Percentiles rank a stretch among this genome's conserved stretches.
These are phyloP conservation scores for Emydomyces testavorans DNA, from an alignment of 2,329 filamentous ascomycete genomes.

Conservation along the genomic window DNA sequence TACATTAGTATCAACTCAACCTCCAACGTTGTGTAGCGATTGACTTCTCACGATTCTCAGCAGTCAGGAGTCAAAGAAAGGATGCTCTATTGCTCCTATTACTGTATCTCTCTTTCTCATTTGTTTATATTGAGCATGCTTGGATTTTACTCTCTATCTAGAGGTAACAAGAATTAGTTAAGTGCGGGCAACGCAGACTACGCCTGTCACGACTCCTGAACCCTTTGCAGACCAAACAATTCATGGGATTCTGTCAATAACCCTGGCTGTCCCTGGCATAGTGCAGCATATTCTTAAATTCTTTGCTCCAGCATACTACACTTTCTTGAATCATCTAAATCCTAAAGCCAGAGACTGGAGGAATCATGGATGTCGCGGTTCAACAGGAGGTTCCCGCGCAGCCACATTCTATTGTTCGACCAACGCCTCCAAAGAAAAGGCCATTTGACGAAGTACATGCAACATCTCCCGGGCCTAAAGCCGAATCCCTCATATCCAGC, in stretches of 20 bases:
- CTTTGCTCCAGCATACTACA: background rate
- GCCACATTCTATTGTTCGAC: constrained; percentile 5
- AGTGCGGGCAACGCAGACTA: too few species aligned
- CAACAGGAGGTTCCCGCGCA: constrained; percentile 7
- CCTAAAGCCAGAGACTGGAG: background rate
- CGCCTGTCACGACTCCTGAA: background rate
- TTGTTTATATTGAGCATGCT: too few species aligned
- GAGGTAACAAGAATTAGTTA: too few species aligned
- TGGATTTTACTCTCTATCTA: too few species aligned
- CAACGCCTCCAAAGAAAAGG: constrained; percentile 21
- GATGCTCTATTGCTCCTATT: too few species aligned
- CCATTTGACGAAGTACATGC: constrained; percentile 23
- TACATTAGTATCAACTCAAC: too few species aligned
- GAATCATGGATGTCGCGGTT: constrained; percentile 9
- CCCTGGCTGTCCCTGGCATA: background rate
- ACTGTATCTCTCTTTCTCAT: too few species aligned
- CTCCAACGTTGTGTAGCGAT: too few species aligned
- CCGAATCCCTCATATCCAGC: background rate
- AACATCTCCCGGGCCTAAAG: background rate
- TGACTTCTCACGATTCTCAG: too few species aligned
- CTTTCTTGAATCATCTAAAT: background rate
- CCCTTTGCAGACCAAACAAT: background rate
- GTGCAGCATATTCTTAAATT: background rate
- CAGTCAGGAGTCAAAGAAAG: too few species aligned
- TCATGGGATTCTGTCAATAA: background rate